These are phyloP conservation scores for Globisporangium lucens DNA, from an alignment of 352 stramenopile species.

Conservation along the genomic window DNA sequence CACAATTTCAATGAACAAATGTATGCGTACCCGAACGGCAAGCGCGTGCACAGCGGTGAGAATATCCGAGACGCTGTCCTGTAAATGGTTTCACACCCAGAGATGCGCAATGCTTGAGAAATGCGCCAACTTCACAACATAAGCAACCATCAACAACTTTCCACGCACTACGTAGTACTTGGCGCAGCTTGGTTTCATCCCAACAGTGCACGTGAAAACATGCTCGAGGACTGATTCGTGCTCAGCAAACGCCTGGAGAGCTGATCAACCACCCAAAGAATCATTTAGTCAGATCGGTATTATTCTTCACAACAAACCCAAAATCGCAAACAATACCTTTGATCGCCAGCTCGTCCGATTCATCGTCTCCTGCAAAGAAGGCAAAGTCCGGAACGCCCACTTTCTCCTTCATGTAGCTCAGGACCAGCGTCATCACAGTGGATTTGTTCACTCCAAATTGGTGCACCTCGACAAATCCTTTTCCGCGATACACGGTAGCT, in stretches of 20 bases:
- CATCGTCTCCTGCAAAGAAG: constrained; percentile 96
- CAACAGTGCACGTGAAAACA: constrained; percentile 94
- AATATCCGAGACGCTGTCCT: constrained; percentile 59
- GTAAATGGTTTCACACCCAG: not conserved
- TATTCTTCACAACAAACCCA: no score
- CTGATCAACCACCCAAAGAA: constrained; percentile 23
- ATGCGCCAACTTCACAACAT: not conserved
- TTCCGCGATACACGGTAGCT: constrained; percentile 45
- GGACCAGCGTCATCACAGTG: constrained; percentile 46
- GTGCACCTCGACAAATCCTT: constrained; percentile 74
- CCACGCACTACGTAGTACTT: constrained; percentile 89
- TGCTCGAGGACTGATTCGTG: constrained; percentile 36
- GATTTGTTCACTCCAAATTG: constrained; percentile 73
- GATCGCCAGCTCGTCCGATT: constrained; percentile 93
- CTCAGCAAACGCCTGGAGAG: constrained; percentile 41
- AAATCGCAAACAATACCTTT: constrained; percentile 29
- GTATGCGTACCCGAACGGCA: constrained; percentile 36
- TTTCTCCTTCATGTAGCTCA: constrained; percentile 54
- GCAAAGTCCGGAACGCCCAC: constrained; percentile 90
- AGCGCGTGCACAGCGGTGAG: constrained; percentile 50
- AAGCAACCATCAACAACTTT: not conserved
- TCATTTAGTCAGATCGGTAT: no score
- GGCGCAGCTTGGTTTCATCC: constrained; percentile 96
- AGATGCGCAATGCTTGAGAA: not conserved
- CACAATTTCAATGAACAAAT: not conserved